Base-by-base conservation (phyloP, 139 green algal genomes). In the Monoraphidium neglectum region DNA sequence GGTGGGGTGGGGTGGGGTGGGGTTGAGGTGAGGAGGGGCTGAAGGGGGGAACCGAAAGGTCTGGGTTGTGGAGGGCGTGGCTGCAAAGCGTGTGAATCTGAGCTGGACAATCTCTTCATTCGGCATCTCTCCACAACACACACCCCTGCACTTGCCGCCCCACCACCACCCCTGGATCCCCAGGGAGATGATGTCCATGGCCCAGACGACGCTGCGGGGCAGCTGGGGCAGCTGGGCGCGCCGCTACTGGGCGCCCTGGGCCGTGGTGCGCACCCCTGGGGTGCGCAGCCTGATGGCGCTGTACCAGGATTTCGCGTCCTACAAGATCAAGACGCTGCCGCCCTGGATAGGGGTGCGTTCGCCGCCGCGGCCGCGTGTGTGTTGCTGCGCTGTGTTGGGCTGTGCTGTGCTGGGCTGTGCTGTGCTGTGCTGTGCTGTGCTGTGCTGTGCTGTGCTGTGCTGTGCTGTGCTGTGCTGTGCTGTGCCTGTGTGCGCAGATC, bases 301-400 rank as follows among this genome's bases (percentile, higher is more conserved):
- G 1, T 78, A 72, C 46, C 72, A 78, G 43, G 72, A 78, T 18
- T 78, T 78, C 46, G 40, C 60, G 46, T 66, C 30, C 47, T 78
- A 78, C 72, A 78, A 78, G 72, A 60, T 78, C 40, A 70, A 70
- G 30, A 60, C 51, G 18, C 51, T 18, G 51, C 51, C 51, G 51
- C 51, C 51, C 18, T 60, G 51, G 51, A 60, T 28, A 21, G 21
- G 21, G 21, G 51, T 60, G 51, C 18, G 51, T 60, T n/a, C n/a
- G n/a, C n/a, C n/a, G n/a, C n/a, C n/a, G n/a, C n/a, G n/a, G n/a
- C n/a, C n/a, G n/a, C n/a, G n/a, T n/a, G n/a, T n/a, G n/a, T n/a
- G n/a, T n/a, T n/a, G n/a, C n/a, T n/a, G n/a, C n/a, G n/a, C n/a
- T n/a, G n/a, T n/a, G n/a, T n/a, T n/a, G n/a, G n/a, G n/a, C n/a